A percentile compares a stretch with the other conserved stretches of the same genome.
Conservation (phyloP, 2,329 filamentous ascomycete genomes). For the Fusarium lateritium region DNA sequence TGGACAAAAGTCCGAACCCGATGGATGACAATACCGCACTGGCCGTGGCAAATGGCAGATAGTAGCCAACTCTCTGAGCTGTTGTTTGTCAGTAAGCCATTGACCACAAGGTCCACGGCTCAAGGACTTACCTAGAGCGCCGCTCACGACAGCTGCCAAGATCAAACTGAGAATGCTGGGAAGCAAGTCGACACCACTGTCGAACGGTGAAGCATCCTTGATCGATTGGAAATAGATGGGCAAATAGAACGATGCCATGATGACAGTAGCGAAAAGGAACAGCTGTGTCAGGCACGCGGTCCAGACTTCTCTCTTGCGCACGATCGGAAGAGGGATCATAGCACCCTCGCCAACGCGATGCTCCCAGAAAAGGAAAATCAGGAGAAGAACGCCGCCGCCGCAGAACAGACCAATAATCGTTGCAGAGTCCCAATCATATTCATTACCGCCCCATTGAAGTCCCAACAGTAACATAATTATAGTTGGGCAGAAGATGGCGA, state of each 20-base stretch:
- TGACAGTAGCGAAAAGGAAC: slow-evolving; percentile 60
- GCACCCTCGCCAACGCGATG: slow-evolving; percentile 60
- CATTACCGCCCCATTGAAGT: slow-evolving; percentile 65
- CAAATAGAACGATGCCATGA: slow-evolving; percentile 63
- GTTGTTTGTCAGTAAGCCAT: slow-evolving; percentile 1
- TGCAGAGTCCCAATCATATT: slow-evolving; percentile 62
- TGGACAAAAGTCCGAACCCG: slow-evolving; percentile 60
- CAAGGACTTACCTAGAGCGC: slow-evolving; percentile 38
- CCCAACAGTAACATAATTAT: slow-evolving; percentile 66
- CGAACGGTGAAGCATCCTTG: slow-evolving; percentile 51
- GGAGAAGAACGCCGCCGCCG: slow-evolving; percentile 56
- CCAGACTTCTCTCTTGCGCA: slow-evolving; percentile 61
- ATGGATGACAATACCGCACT: slow-evolving; percentile 53
- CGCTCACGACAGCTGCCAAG: slow-evolving; percentile 42
- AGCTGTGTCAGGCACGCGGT: slow-evolving; percentile 58
- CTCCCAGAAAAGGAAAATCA: slow-evolving; percentile 64
- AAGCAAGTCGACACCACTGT: slow-evolving; percentile 50
- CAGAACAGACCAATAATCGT: slow-evolving; percentile 63
- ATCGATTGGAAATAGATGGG: slow-evolving; percentile 68
- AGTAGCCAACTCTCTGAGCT: slow-evolving; percentile 58
- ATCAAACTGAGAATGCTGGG: slow-evolving; percentile 50
- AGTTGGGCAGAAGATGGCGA: slow-evolving; percentile 60
- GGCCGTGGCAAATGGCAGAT: slow-evolving; percentile 59
- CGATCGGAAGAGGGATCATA: slow-evolving; percentile 64
- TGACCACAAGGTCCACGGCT: too few relatives aligned